Conservation (phyloP, 768 basidiomycete genomes). For the Serendipita sp. region DNA sequence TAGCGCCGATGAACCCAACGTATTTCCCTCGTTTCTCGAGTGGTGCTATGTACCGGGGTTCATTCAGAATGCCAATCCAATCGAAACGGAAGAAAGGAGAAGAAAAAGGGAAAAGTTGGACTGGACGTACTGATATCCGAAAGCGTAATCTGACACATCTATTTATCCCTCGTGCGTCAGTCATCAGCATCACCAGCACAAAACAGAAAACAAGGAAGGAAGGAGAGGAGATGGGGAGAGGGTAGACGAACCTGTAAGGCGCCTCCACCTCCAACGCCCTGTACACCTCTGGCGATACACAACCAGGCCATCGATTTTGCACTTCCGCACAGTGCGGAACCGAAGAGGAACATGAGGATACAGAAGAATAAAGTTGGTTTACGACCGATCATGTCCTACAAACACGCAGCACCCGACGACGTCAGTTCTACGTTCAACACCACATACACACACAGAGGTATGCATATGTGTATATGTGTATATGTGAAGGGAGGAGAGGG, state of each 20-base stretch:
- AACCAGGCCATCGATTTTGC: slow-evolving; percentile 69
- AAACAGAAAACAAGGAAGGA: not conserved
- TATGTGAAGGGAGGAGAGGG: not conserved
- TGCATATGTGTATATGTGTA: not conserved
- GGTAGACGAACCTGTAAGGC: slow-evolving; percentile 33
- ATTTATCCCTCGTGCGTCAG: slow-evolving; percentile 4
- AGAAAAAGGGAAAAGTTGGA: no score
- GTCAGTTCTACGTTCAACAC: slow-evolving; percentile 3
- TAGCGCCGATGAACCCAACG: slow-evolving; percentile 57
- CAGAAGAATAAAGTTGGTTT: slow-evolving; percentile 9
- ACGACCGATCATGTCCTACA: slow-evolving; percentile 10
- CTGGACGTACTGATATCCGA: slow-evolving; percentile 43
- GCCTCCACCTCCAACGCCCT: slow-evolving; percentile 72
- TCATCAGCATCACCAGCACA: not conserved
- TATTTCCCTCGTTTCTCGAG: slow-evolving; percentile 53
- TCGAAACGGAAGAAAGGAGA: not conserved
- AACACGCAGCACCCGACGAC: not conserved
- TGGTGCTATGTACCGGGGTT: not conserved
- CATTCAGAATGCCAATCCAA: not conserved
- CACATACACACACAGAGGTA: not conserved
- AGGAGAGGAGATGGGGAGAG: no score
- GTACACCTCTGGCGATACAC: slow-evolving; percentile 57
- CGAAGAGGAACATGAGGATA: slow-evolving; percentile 13
- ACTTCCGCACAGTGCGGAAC: slow-evolving; percentile 63
- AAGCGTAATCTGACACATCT: slow-evolving; percentile 57